These are phyloP conservation scores for Prunus padus DNA, from an alignment of 306 rosid genomes.

Conservation along the genomic window DNA sequence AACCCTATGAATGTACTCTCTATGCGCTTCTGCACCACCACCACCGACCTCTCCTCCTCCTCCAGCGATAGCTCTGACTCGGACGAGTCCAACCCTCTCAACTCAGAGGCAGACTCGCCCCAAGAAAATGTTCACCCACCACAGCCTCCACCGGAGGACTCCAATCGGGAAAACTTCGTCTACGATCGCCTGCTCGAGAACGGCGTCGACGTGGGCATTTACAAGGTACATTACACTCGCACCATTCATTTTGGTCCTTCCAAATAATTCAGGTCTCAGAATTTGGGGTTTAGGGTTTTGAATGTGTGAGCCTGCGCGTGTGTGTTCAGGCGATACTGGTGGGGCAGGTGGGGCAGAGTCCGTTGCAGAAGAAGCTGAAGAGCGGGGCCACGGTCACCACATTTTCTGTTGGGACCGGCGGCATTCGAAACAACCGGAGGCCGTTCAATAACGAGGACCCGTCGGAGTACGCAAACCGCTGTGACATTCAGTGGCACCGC, in stretches of 20 bases:
- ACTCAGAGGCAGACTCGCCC: slow-evolving; percentile 20
- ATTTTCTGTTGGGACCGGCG: slow-evolving; percentile 80
- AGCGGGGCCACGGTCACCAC: slow-evolving; percentile 61
- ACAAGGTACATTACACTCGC: slow-evolving; percentile 42
- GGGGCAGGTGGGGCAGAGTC: slow-evolving; percentile 79
- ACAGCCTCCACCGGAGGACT: slow-evolving; percentile 20
- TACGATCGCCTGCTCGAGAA: slow-evolving; percentile 58
- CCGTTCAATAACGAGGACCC: slow-evolving; percentile 74
- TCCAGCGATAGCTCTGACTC: slow-evolving; percentile 36
- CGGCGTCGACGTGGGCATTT: slow-evolving; percentile 77
- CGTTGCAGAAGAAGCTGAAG: slow-evolving; percentile 73
- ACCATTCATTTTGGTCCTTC: background rate
- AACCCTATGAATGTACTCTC: slow-evolving; percentile 17
- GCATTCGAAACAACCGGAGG: slow-evolving; percentile 82
- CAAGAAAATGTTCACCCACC: slow-evolving; percentile 6
- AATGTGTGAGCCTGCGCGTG: background rate
- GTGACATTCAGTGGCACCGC: slow-evolving; percentile 86
- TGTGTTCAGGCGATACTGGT: slow-evolving; percentile 72
- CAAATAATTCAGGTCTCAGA: slow-evolving; percentile 1
- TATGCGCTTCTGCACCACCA: slow-evolving; percentile 34
- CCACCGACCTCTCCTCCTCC: slow-evolving; percentile 16
- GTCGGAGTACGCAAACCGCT: slow-evolving; percentile 67
- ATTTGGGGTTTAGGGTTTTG: slow-evolving; percentile 11
- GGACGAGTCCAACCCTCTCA: slow-evolving; percentile 9
- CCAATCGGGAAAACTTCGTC: background rate